These are phyloP conservation scores for Parascedosporium putredinis DNA, from an alignment of 2,329 filamentous ascomycete species.

Conservation along the genomic window DNA sequence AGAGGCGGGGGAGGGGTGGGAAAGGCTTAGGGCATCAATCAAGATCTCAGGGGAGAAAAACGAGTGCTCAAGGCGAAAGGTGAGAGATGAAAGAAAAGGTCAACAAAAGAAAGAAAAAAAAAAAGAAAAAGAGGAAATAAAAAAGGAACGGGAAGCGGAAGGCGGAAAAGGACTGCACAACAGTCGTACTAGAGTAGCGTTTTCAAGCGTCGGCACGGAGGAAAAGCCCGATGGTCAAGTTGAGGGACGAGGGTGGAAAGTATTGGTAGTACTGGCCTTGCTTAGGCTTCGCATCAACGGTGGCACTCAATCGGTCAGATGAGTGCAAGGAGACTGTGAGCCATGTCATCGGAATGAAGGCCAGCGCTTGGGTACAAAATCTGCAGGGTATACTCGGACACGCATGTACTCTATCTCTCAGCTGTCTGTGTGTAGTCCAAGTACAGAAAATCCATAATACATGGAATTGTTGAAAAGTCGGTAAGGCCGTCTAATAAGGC, in stretches of 20 bases:
- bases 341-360: conserved; percentile 1
- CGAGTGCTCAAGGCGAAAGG: too few species aligned
- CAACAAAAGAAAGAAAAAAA: too few species aligned
- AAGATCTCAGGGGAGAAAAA: too few species aligned
- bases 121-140: background rate
- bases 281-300: background rate
- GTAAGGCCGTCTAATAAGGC: background rate
- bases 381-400: background rate
- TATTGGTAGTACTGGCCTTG: background rate
- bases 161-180: background rate
- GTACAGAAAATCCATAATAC: background rate
- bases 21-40: too few species aligned
- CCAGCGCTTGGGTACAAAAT: conserved; percentile 1
- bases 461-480: background rate
- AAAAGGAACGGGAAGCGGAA: background rate
- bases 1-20: too few species aligned
- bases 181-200: background rate
- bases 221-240: background rate
- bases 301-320: background rate
- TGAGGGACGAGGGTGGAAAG: background rate
- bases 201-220: background rate
- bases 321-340: background rate
- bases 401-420: background rate
- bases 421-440: background rate
- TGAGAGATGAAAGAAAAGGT: too few species aligned